These are phyloP conservation scores for Phytopythium chamaehyphon DNA, from an alignment of 352 stramenopile genomes.

Conservation along the genomic window DNA sequence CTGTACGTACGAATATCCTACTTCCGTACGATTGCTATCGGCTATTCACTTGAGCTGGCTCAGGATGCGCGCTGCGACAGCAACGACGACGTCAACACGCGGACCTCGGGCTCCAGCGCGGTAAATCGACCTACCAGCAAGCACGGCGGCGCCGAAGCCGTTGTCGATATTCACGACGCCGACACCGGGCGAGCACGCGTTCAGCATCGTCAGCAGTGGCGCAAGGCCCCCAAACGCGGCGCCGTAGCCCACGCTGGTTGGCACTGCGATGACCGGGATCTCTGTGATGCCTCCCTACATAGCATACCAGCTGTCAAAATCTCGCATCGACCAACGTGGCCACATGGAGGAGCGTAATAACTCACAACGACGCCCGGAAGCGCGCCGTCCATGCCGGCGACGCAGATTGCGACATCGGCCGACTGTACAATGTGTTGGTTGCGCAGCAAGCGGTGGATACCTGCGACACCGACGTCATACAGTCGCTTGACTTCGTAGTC, in stretches of 20 bases:
- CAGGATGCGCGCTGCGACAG: conserved; percentile 3
- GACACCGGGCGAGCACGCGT: conserved; percentile 96
- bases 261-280: conserved; percentile 86
- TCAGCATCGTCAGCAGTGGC: conserved; percentile 97
- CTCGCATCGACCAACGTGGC: background rate
- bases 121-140: conserved; percentile 80
- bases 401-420: conserved; percentile 92
- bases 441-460: conserved; percentile 90
- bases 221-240: conserved; percentile 89
- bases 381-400: conserved; percentile 97
- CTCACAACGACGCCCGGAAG: conserved; percentile 95
- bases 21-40: no score
- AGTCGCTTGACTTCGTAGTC: conserved; percentile 75
- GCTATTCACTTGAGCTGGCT: conserved; percentile 10
- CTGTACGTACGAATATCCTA: no score
- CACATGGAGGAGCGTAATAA: background rate
- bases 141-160: conserved; percentile 94
- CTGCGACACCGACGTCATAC: conserved; percentile 94
- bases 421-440: conserved; percentile 83
- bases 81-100: background rate
- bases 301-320: background rate
- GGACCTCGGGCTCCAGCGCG: background rate
- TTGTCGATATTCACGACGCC: conserved; percentile 99
- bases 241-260: conserved; percentile 92
- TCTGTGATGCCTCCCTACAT: conserved; percentile 72